These are phyloP conservation scores for Suhomyces yuchorum DNA, from an alignment of 1,139 yeast genomes.

Conservation along the genomic window DNA sequence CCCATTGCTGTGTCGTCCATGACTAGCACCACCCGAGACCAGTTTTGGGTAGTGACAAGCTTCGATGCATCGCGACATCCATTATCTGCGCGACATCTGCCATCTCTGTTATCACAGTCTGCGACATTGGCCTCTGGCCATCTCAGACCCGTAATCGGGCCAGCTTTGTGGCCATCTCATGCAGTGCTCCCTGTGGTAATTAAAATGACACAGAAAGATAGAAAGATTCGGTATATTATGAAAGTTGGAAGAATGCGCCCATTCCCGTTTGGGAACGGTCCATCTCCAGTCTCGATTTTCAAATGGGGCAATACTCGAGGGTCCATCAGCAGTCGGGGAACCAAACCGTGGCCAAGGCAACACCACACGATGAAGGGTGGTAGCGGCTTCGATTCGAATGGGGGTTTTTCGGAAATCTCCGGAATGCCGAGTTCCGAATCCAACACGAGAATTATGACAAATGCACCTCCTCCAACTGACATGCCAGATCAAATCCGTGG, in stretches of 20 bases:
- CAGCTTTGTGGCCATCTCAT: neutral
- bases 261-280: neutral
- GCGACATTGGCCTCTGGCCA: neutral
- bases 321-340: neutral
- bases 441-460: no score
- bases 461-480: no score
- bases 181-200: neutral
- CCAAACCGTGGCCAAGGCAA: neutral
- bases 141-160: neutral
- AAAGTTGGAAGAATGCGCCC: neutral
- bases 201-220: neutral
- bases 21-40: no score
- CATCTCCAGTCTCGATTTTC: neutral
- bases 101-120: neutral
- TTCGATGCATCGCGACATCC: neutral
- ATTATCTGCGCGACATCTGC: neutral
- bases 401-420: neutral
- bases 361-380: neutral
- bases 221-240: neutral
- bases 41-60: no score
- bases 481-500: no score
- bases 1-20: no score
- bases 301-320: neutral
- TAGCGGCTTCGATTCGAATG: neutral
- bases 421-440: neutral